These are phyloP conservation scores for Camellia sinensis DNA, from an alignment of 148 eudicot genomes.

Conservation along the genomic window DNA sequence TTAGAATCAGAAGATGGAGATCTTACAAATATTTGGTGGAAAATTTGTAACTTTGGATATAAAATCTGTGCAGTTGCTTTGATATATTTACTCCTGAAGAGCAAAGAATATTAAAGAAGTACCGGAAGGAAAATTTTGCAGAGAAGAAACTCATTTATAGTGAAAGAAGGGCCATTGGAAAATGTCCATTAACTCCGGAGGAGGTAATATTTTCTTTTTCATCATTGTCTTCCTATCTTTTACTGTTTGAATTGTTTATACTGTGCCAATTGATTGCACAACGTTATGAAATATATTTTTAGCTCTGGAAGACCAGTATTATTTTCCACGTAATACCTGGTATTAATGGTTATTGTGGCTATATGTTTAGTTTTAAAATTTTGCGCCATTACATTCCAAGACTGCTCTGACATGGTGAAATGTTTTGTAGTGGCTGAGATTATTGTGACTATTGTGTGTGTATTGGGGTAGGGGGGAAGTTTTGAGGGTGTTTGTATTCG, in stretches of 20 bases:
- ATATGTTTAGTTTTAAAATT: background rate
- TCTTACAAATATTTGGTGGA: background rate
- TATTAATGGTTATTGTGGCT: background rate
- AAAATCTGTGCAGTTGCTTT: constrained; percentile 59
- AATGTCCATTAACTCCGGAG: constrained; percentile 96
- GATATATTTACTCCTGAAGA: constrained; percentile 80
- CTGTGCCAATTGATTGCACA: background rate
- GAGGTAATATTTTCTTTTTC: constrained; percentile 49
- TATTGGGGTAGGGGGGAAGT: background rate
- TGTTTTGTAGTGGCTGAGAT: background rate
- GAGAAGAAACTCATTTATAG: constrained; percentile 63
- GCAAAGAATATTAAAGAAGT: constrained; percentile 60
- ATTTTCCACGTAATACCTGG: background rate
- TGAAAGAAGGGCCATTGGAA: constrained; percentile 83
- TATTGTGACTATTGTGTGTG: background rate
- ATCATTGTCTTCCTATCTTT: background rate
- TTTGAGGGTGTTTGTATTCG: background rate
- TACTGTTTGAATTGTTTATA: background rate
- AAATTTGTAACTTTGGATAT: background rate
- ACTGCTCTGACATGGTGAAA: background rate
- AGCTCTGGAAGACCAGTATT: background rate
- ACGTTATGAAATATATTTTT: background rate
- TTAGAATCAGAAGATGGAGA: background rate
- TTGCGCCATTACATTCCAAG: background rate
- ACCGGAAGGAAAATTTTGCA: constrained; percentile 71